phyloP scores from a whole-genome alignment of 768 basidiomycete species.

The Agaricus blazei region DNA sequence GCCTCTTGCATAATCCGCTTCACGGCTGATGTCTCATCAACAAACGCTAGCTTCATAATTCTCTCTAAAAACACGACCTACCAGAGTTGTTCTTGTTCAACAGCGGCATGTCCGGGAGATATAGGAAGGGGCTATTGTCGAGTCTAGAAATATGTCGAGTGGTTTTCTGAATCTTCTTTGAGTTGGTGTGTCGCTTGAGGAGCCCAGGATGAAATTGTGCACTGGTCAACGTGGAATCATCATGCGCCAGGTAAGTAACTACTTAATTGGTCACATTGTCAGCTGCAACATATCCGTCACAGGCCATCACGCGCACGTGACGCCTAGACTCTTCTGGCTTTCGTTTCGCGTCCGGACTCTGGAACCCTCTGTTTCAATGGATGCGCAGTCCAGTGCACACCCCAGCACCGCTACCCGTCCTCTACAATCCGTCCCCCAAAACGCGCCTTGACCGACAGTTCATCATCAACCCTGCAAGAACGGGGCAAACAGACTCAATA shows the following conservation, averaged over 20 bases:
- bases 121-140: neutral
- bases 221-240: constrained; percentile 10
- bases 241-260: neutral
- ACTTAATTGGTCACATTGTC: constrained; percentile 4
- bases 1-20: constrained; percentile 98
- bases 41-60: no score
- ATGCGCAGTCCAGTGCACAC: constrained; percentile 83
- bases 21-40: constrained; percentile 49
- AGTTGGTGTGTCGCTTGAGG: neutral
- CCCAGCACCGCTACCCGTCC: neutral
- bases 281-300: neutral
- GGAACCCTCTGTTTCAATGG: constrained; percentile 54
- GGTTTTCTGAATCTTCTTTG: neutral
- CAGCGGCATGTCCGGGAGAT: constrained; percentile 21
- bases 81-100: constrained; percentile 91
- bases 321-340: no score
- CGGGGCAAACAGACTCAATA: constrained; percentile 72
- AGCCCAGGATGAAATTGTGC: neutral
- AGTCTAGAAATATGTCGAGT: no score
- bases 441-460: constrained; percentile 69
- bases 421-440: constrained; percentile 60
- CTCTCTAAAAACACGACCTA: constrained; percentile 23
- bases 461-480: constrained; percentile 82
- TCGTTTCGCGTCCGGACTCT: no score
- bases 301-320: neutral